A percentile compares a stretch with the other conserved stretches of the same genome.
These are phyloP conservation scores for Coprinopsis strossmayeri DNA, from an alignment of 768 basidiomycete species.

Conservation along the genomic window DNA sequence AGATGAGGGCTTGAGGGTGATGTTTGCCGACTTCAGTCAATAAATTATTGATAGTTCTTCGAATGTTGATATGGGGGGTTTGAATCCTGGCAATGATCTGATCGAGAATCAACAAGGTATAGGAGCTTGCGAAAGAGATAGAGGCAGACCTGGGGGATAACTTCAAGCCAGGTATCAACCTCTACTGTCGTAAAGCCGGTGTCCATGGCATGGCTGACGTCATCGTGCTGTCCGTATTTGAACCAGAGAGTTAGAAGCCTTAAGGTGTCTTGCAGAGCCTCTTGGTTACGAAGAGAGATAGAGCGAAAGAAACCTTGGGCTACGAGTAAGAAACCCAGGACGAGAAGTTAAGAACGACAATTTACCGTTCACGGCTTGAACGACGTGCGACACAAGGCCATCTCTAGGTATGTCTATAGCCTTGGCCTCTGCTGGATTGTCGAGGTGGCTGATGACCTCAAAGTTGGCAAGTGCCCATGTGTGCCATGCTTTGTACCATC, in stretches of 20 bases:
- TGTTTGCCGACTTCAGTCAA: slow-evolving; percentile 91
- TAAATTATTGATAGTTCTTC: slow-evolving; percentile 82
- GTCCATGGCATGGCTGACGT: slow-evolving; percentile 85
- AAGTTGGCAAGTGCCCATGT: slow-evolving; percentile 97
- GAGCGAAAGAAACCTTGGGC: slow-evolving; percentile 86
- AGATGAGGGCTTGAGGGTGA: slow-evolving; percentile 96
- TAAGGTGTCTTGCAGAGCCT: slow-evolving; percentile 91
- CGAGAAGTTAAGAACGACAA: not conserved
- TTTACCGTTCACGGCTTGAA: slow-evolving; percentile 86
- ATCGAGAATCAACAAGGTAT: not conserved
- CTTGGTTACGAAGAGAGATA: slow-evolving; percentile 82
- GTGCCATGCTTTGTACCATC: slow-evolving; percentile 99
- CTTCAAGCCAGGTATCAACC: slow-evolving; percentile 97
- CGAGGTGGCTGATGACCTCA: slow-evolving; percentile 81
- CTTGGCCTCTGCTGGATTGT: slow-evolving; percentile 53
- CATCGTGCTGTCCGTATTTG: slow-evolving; percentile 87
- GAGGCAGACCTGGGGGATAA: slow-evolving; percentile 88
- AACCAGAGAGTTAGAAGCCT: slow-evolving; percentile 96
- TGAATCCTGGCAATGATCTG: slow-evolving; percentile 98
- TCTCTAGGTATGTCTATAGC: slow-evolving; percentile 52
- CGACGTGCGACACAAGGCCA: slow-evolving; percentile 73
- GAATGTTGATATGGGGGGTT: slow-evolving; percentile 82
- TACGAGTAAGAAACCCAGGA: slow-evolving; percentile 9
- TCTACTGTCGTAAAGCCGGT: slow-evolving; percentile 84
- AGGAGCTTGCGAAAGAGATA: not conserved